Base-by-base conservation (phyloP, 2,329 filamentous ascomycete species). In the Sporothrix inflata region DNA sequence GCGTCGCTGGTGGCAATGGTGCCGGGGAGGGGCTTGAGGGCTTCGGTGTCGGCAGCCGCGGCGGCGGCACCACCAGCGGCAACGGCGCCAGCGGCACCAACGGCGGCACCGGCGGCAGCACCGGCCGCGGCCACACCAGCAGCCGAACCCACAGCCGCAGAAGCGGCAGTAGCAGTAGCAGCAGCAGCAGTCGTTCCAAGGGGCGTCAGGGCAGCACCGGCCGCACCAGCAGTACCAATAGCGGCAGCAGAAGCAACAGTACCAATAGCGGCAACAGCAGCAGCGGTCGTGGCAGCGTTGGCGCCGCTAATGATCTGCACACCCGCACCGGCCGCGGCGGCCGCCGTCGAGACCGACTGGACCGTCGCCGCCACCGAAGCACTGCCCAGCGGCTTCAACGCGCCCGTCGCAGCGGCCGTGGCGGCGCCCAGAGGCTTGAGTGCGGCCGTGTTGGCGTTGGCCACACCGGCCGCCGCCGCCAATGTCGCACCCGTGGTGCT, bases 371-470 rank as follows among this genome's bases (percentile, higher is more conserved):
- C 55, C n/a, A 45, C 53, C 3, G 57, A 38, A 4, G 40, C 72
- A 21, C 72, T 70, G 45, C 71, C 71, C 12, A 74, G 74, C 16
- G 73, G 71, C 74, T 74, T 75, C 24, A 75, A 71, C 16, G 66
- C 6, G 14, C 69, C 73, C 14, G 69, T 45, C 7, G 30, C 71
- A 8, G 47, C 55, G 7, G 63, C 12, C 2, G 57, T 27, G 1
- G 57, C 61, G 1, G 57, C 69, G 34, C 69, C 45, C 2, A 69
- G 63, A 12, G 72, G 69, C 63, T 65, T 71, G 21, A 71, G 69
- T 1, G 67, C 3, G 16, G 51, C 72, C 40, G 73, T 66, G 4
- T 47, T 71, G 60, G 69, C 66, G n/a, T 71, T 57, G 27, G 68
- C 69, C 4, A 60, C 71, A 34, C n/a, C 66, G 1, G 71, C 67